A percentile compares a stretch with the other conserved stretches of the same genome.
Conservation (phyloP, 768 basidiomycete species). For the Suillus bovinus region DNA sequence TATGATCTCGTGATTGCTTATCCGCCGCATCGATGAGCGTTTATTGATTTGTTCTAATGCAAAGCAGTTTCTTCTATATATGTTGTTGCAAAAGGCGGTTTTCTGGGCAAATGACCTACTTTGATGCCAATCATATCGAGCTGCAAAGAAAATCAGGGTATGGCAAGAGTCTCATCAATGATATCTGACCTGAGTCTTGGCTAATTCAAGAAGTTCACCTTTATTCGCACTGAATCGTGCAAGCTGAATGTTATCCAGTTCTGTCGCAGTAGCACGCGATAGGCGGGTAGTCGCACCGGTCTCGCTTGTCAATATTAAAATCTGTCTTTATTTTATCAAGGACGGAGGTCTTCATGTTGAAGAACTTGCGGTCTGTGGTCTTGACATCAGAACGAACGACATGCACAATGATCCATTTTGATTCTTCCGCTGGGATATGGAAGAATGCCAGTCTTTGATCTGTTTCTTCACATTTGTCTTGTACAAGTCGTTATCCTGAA, state of each 20-base stretch:
- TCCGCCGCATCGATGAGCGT: slow-evolving; percentile 28
- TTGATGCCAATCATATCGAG: slow-evolving; percentile 83
- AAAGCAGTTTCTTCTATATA: slow-evolving; percentile 20
- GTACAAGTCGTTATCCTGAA: slow-evolving; percentile 71
- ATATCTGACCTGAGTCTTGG: slow-evolving; percentile 72
- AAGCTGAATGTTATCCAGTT: slow-evolving; percentile 47
- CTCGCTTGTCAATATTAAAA: slow-evolving; percentile 87
- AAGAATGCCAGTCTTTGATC: slow-evolving; percentile 88
- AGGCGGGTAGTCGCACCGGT: slow-evolving; percentile 51
- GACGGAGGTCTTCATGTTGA: slow-evolving; percentile 82
- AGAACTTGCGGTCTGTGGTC: slow-evolving; percentile 62
- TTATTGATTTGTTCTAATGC: slow-evolving; percentile 21
- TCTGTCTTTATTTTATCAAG: slow-evolving; percentile 90
- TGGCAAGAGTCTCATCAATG: neutral
- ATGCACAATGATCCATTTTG: slow-evolving; percentile 92
- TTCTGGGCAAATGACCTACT: slow-evolving; percentile 66
- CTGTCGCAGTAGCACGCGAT: slow-evolving; percentile 33
- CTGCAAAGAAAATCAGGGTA: slow-evolving; percentile 40
- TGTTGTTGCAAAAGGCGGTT: slow-evolving; percentile 70
- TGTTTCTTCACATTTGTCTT: slow-evolving; percentile 75
- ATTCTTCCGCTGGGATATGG: slow-evolving; percentile 65
- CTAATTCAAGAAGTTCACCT: slow-evolving; percentile 90
- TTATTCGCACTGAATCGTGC: slow-evolving; percentile 69
- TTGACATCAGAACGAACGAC: slow-evolving; percentile 74
- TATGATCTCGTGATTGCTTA: slow-evolving; percentile 64